Evolutionary conservation across 176 grass and related monocot genomes (phyloP), one percentile per base, ranked within the genome.

Genomic region (Oryza australiensis): DNA sequence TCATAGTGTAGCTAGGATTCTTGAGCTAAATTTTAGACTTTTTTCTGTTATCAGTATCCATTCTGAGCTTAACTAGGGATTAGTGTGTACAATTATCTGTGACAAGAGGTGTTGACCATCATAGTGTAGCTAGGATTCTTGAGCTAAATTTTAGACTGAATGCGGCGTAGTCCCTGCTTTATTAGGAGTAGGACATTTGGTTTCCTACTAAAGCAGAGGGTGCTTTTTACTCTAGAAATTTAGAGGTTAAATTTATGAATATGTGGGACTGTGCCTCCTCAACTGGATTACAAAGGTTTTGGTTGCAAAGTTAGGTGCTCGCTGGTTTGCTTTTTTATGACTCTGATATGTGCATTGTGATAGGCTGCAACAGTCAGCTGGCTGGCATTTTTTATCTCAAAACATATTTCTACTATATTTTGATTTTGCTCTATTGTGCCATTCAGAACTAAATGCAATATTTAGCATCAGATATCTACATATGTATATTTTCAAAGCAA

Each of bases 211-310:
- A 81, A 69, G 49, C n/a, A 57, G 13, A 14, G 0, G 12, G 1
- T 40, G 72, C n/a, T 51, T 70, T 32, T 60, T 41, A 42, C 20
- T 76, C 6, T 70, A 68, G 59, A 51, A 83, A 20, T 51, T 43
- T 77, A 18, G 65, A 80, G 62, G n/a, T 20, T 20, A 7, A 30
- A 15, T 81, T 15, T 3, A 14, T 23, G 48, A 49, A 60, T 27
- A n/a, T n/a, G n/a, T n/a, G n/a, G n/a, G n/a, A n/a, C 26, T 5
- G 16, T 64, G 7, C 13, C 55, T 71, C 62, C 22, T 62, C 64
- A 55, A 14, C 13, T 43, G 18, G 9, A n/a, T 26, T n/a, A 6
- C 10, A 12, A 15, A 38, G 51, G 1, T 70, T 51, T 16, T 12
- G 42, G 3, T 76, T 24, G 45, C 23, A 22, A 53, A 62, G 12